phyloP scores from a whole-genome alignment of 805 yeast genomes.

The Nakazawaea pomicola region DNA sequence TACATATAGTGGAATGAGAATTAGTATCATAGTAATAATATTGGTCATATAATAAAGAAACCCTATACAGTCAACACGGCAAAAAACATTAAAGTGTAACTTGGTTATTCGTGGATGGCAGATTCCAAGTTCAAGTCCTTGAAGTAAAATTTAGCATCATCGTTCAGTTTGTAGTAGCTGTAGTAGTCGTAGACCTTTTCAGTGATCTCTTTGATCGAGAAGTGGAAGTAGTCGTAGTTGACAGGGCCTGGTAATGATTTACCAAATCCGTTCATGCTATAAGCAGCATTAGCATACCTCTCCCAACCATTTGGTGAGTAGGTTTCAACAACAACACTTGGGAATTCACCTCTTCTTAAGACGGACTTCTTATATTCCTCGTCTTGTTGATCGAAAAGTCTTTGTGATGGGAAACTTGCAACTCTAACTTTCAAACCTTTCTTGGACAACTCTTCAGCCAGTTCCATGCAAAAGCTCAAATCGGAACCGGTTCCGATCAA shows the following conservation, averaged over 20 bases:
- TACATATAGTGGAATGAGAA: too few relatives aligned
- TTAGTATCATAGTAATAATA: too few relatives aligned
- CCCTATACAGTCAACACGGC: too few relatives aligned
- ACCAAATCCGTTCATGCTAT: slow-evolving; percentile 28
- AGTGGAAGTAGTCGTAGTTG: slow-evolving; percentile 29
- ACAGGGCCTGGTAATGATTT: slow-evolving; percentile 29
- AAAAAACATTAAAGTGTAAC: too few relatives aligned
- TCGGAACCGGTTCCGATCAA: slow-evolving; percentile 28
- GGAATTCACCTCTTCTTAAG: slow-evolving; percentile 22
- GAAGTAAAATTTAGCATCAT: slow-evolving; percentile 8
- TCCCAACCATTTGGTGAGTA: slow-evolving; percentile 33
- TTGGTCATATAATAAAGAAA: too few relatives aligned
- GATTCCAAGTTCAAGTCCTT: slow-evolving; percentile 9
- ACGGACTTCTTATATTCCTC: slow-evolving; percentile 22
- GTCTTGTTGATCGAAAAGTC: slow-evolving; percentile 25
- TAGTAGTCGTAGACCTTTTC: slow-evolving; percentile 25
- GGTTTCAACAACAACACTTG: slow-evolving; percentile 29
- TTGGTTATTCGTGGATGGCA: slow-evolving; percentile 3
- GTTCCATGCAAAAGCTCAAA: slow-evolving; percentile 23
- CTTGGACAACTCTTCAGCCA: slow-evolving; percentile 20
- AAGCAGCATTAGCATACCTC: slow-evolving; percentile 30
- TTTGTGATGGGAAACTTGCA: slow-evolving; percentile 28
- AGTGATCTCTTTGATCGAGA: slow-evolving; percentile 21
- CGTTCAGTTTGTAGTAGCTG: slow-evolving; percentile 12
- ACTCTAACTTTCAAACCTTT: slow-evolving; percentile 24